Evolutionary conservation across 2,329 filamentous ascomycete species (phyloP), one percentile per base, ranked within the genome.

Genomic region (Cordyceps fumosorosea): DNA sequence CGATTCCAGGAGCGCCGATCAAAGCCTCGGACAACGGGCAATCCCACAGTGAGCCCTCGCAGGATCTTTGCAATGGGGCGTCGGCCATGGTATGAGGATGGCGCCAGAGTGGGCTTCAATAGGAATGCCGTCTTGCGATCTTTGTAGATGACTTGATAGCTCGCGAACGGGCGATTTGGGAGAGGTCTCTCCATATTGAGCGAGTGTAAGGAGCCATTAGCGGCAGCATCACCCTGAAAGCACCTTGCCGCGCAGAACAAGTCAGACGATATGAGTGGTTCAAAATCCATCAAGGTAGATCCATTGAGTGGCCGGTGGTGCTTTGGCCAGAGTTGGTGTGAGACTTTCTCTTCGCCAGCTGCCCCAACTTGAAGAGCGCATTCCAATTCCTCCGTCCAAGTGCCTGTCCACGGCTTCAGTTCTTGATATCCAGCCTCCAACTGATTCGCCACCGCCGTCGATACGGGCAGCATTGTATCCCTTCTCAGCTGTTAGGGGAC

Each of bases 281-380:
- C 64, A 18, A 68, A 61, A 16, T 62, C 61, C 26, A 64, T 53
- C 3, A 63, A 62, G 12, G 66, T 66, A 20, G 37, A 29, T 12
- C 29, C 60, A 29, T 62, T 60, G 7, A 67, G 64, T 14, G 64
- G 55, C 18, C 68, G 60, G 52, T 71, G 69, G 2, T 83, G 80
- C 53, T 85, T 83, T 0, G 90, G 88, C 92, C 93, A 97, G 10
- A 98, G 77, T 42, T 81, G 86, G 74, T 96, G 87, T 0, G 90
- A 85, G 8, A 97, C 88, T 73, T 98, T 98, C 76, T 95, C 89
- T 74, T 99, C 95, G 0, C 93, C 95, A 11, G 89, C 80, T 1
- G 93, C 88, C 1, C 95, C 95, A 62, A 97, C 91, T 56, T 96
- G 91, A 6, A 96, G 81, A 5, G 95, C 96, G 73, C 91, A 96